Conservation (phyloP, 2,329 filamentous ascomycete genomes). For the Colletotrichum sp. region DNA sequence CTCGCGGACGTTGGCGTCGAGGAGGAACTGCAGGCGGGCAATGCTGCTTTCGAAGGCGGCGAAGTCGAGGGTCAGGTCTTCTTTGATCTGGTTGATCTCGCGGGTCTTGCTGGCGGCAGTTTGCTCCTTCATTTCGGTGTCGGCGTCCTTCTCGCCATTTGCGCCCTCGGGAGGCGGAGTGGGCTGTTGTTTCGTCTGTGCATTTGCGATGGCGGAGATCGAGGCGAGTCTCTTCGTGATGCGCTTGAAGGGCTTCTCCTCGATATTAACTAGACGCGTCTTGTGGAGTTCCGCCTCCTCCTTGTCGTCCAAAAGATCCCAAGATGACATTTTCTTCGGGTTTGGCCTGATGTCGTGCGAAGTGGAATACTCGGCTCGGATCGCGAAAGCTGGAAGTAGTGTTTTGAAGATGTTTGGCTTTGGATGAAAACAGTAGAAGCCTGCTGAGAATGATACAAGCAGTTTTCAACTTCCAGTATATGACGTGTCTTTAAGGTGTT, state of each 20-base stretch:
- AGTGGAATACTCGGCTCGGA: neutral
- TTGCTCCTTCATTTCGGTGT: slow-evolving; percentile 22
- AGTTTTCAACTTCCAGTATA: neutral
- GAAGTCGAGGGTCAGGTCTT: slow-evolving; percentile 88
- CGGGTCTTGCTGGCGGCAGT: slow-evolving; percentile 48
- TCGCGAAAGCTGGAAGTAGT: neutral
- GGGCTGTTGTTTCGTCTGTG: slow-evolving; percentile 57
- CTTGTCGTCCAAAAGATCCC: slow-evolving; percentile 73
- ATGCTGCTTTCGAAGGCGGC: slow-evolving; percentile 87
- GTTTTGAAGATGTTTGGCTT: neutral
- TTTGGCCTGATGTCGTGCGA: neutral
- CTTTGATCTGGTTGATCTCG: slow-evolving; percentile 72
- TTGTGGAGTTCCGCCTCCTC: slow-evolving; percentile 89
- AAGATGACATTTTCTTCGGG: slow-evolving; percentile 49
- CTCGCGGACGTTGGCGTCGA: slow-evolving; percentile 82
- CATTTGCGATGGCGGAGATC: slow-evolving; percentile 67
- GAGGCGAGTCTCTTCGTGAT: slow-evolving; percentile 81
- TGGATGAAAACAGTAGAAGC: neutral
- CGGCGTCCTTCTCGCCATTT: slow-evolving; percentile 29
- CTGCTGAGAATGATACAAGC: neutral
- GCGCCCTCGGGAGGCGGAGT: slow-evolving; percentile 69
- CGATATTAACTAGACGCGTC: slow-evolving; percentile 83
- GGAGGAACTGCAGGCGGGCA: slow-evolving; percentile 85
- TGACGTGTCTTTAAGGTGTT: neutral
- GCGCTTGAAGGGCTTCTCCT: slow-evolving; percentile 91